Evolutionary conservation across 306 rosid species (phyloP), one percentile per base, ranked within the genome.

Genomic region (Rosa rugosa): DNA sequence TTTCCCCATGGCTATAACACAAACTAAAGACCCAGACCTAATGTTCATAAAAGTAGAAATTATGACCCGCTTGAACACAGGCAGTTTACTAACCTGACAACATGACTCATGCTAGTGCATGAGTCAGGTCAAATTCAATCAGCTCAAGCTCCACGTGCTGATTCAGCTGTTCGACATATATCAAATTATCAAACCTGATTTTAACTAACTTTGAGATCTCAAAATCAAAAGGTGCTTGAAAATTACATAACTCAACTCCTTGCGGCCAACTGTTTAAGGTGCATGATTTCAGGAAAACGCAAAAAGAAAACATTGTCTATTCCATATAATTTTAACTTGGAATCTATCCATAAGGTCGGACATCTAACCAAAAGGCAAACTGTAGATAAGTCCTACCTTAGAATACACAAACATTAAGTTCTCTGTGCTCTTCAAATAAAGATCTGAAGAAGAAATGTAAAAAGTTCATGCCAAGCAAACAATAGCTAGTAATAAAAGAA

Each of bases 401-500:
- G 62, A 72, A 86, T 78, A 85, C 83, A 85, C 74, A 77, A 76
- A 71, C 77, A 80, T 71, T 86, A 79, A 80, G 81, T 78, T 77
- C 90, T 82, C 87, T 83, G 84, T 76, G 69, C 79, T 68, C 94
- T 85, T 88, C 91, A 88, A 73, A 87, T 78, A 87, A 82, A 81
- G 74, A 88, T 91, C 94, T 88, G 91, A 86, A 78, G 80, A 86
- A 79, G 81, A 86, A 85, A 90, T 76, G 78, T 80, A 87, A 80
- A 78, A 81, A 44, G 82, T 87, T 89, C 80, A 86, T 78, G 65
- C 87, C 82, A 87, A 83, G 75, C 75, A 81, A 78, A 82, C 44
- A 79, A 68, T 81, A 36, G 54, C 60, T 8, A 71, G 63, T 51
- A 80, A 22, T 2, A 79, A 38, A 77, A 67, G 51, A 66, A 77